A percentile compares a stretch with the other conserved stretches of the same genome.
Conservation (phyloP, 2,329 filamentous ascomycete species). For the Didymella exigua region DNA sequence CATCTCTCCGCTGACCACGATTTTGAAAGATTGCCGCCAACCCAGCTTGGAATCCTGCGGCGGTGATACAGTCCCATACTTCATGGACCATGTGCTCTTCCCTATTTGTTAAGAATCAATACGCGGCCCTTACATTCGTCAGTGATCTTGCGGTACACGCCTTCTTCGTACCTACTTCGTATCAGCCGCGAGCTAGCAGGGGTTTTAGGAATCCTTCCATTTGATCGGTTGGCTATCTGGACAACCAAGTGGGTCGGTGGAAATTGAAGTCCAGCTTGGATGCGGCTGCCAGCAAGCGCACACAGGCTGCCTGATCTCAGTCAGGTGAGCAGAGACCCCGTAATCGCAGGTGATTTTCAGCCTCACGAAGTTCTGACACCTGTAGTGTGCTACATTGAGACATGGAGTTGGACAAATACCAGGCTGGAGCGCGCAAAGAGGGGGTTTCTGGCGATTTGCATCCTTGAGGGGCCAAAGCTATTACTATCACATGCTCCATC, state of each 20-base stretch:
- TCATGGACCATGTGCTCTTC: not conserved
- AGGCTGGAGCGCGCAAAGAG: not conserved
- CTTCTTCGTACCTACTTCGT: no score
- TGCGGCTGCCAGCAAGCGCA: not conserved
- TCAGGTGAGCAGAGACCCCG: not conserved
- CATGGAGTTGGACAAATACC: no score
- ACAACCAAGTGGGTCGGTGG: not conserved
- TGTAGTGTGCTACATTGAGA: not conserved
- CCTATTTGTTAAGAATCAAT: not conserved
- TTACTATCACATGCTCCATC: no score
- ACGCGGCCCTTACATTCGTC: no score
- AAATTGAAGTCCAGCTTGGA: not conserved
- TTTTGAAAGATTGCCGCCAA: not conserved
- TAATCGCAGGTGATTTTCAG: not conserved
- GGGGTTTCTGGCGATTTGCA: not conserved
- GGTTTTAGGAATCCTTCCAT: not conserved
- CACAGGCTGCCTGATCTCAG: not conserved
- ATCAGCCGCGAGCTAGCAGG: not conserved
- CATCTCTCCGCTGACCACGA: not conserved
- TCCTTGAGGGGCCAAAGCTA: not conserved
- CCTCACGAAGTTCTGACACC: no score
- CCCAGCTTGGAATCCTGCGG: not conserved
- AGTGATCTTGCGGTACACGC: no score
- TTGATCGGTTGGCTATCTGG: not conserved
- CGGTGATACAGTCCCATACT: not conserved